These are phyloP conservation scores for Phialophora verrucosa DNA, from an alignment of 2,329 filamentous ascomycete genomes.

Conservation along the genomic window DNA sequence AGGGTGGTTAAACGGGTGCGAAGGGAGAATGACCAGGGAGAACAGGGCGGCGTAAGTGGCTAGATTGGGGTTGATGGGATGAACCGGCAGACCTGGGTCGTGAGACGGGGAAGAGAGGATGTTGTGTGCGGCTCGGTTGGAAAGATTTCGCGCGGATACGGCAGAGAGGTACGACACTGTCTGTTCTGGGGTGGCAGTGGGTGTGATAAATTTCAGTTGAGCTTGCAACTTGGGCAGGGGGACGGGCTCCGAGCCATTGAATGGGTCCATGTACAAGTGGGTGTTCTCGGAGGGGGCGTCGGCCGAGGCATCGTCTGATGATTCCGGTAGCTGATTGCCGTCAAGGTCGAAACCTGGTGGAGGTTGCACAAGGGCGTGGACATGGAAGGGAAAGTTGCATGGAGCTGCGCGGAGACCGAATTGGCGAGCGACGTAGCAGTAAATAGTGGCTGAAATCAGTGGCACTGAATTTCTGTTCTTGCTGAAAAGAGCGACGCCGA, in stretches of 20 bases:
- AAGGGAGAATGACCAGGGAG: constrained; percentile 66
- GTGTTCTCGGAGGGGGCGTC: constrained; percentile 34
- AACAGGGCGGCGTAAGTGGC: constrained; percentile 77
- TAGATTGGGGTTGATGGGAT: constrained; percentile 60
- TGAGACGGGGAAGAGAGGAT: constrained; percentile 74
- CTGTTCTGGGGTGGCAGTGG: constrained; percentile 41
- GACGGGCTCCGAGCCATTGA: constrained; percentile 71
- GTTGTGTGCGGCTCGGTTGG: constrained; percentile 78
- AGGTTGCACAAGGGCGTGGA: constrained; percentile 77
- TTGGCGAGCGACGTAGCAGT: constrained; percentile 75
- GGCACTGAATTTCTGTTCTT: constrained; percentile 79
- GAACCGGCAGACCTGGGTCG: constrained; percentile 47
- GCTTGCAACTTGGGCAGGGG: constrained; percentile 62
- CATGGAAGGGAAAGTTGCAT: constrained; percentile 82
- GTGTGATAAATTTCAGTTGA: constrained; percentile 61
- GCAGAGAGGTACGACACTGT: constrained; percentile 65
- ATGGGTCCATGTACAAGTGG: constrained; percentile 80
- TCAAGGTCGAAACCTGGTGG: constrained; percentile 65
- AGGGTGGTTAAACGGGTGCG: constrained; percentile 48
- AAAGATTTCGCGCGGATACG: constrained; percentile 69
- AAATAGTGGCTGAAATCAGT: constrained; percentile 85
- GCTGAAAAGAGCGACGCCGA: constrained; percentile 78
- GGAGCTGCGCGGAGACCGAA: constrained; percentile 77
- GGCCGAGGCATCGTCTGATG: constrained; percentile 35
- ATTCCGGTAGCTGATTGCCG: constrained; percentile 45